These are phyloP conservation scores for Ceratobasidium sp. DNA, from an alignment of 1,284 basidiomycete species.

Conservation along the genomic window DNA sequence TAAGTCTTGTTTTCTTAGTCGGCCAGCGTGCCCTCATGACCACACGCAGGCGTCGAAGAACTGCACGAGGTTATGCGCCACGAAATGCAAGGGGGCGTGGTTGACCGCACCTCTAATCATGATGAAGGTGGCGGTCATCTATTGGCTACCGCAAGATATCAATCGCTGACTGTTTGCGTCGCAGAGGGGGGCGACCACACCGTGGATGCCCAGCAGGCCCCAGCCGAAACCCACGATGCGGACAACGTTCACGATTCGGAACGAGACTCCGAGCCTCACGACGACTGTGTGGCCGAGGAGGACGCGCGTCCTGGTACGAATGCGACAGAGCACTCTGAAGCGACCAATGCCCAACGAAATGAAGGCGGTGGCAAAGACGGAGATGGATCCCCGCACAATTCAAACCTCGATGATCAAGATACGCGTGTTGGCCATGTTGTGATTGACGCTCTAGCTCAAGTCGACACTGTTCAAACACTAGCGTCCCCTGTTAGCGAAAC, in stretches of 20 bases:
- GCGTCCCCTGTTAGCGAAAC: not conserved
- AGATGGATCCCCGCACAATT: not conserved
- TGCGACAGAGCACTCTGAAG: not conserved
- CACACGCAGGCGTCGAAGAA: not conserved
- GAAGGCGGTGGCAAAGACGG: not conserved
- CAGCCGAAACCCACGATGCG: conserved; percentile 1
- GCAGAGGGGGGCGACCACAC: conserved; percentile 1
- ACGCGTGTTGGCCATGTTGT: not conserved
- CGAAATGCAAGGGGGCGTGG: not conserved
- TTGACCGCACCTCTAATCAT: not conserved
- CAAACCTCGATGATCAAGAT: not conserved
- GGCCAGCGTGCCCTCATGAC: not conserved
- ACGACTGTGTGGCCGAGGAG: not conserved
- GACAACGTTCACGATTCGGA: not conserved
- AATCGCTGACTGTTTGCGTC: not conserved
- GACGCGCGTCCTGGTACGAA: conserved; percentile 1
- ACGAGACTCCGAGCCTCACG: not conserved
- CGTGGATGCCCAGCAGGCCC: not conserved
- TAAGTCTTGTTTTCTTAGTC: not conserved
- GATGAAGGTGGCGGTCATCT: conserved; percentile 6
- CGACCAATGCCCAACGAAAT: not conserved
- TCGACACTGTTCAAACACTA: not conserved
- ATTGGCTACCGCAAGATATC: not conserved
- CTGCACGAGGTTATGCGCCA: conserved; percentile 19
- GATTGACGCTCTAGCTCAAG: not conserved